Base-by-base conservation (phyloP, 192 early-diverging fungal genomes). In the Podila minutissima region DNA sequence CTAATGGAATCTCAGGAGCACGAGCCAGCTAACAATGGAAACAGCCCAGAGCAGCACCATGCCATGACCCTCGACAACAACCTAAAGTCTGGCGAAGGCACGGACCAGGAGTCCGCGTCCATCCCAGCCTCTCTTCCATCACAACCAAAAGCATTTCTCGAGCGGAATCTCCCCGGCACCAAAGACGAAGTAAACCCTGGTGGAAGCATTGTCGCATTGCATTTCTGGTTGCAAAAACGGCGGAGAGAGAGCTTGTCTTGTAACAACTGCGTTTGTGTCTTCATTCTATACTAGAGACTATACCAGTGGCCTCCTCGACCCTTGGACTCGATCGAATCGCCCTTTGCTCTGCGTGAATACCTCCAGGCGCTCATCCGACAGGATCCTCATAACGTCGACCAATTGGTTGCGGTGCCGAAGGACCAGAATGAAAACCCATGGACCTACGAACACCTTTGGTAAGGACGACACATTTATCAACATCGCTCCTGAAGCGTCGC, bases 371-470 rank as follows among this genome's bases (percentile, higher is more conserved):
- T 92, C 17, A 87, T 97, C 35, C 86, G 93, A 28, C 72, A 79
- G 11, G 87, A 94, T 60, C 86, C 90, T 20, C 87, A 89, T 31
- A 87, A 93, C 49, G 60, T 95, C 15, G 87, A 91, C 15, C 41
- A 28, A 4, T 74, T 97, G 17, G 88, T 95, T 0, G 62, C 85
- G 10, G 63, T 91, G 38, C 97, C 96, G 1, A 38, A 71, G 19
- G 88, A 85, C 10, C 82, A 91, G 15, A 93, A 94, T 65, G 58
- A 69, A 17, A 68, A 89, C 26, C 69, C 90, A 2, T 98, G 97
- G 97, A 93, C 94, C 57, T 96, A 93, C 73, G 96, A 97, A 74
- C 96, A 97, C 70, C 83, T 97, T 72, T 88, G 96, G 91, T 95
- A 82, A 33, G 0, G n/a, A 55, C n/a, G 53, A 55, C n/a, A 3